phyloP scores from a whole-genome alignment of 179 eudicot genomes.

The Sideroxylon spinosum region DNA sequence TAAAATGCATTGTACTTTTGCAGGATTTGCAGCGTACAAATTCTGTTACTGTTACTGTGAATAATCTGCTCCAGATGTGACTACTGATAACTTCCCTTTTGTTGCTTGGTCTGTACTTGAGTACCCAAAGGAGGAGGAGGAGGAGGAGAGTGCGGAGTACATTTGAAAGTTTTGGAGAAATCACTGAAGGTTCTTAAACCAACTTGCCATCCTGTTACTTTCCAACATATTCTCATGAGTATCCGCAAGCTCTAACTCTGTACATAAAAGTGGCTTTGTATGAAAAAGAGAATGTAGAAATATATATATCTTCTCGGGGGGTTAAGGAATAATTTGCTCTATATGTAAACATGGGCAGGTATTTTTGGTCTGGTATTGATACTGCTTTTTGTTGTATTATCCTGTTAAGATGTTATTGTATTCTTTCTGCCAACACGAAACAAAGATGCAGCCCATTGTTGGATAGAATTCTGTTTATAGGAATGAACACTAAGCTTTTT shows the following conservation, averaged over 20 bases:
- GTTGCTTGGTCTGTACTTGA: constrained; percentile 6
- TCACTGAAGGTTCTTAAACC: not conserved
- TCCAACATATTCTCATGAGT: not conserved
- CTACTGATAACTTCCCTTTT: not conserved
- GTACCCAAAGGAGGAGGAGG: not conserved
- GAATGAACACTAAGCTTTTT: too few relatives aligned
- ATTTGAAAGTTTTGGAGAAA: constrained; percentile 3
- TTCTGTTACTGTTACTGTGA: constrained; percentile 82
- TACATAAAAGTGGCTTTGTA: constrained; percentile 9
- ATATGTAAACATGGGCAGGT: not conserved
- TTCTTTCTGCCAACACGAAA: not conserved
- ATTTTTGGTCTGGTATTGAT: not conserved
- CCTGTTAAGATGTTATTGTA: constrained; percentile 3
- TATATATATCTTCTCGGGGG: not conserved
- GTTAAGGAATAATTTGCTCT: not conserved
- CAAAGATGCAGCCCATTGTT: not conserved
- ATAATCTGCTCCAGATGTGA: constrained; percentile 98
- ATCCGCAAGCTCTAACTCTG: not conserved
- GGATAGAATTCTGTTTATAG: too few relatives aligned
- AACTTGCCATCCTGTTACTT: not conserved
- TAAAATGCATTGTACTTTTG: constrained; percentile 15
- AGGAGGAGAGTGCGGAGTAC: not conserved
- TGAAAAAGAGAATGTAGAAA: not conserved
- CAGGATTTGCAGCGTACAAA: constrained; percentile 96
- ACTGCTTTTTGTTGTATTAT: not conserved